phyloP scores from a whole-genome alignment of 257 asterid species.

The Prunella vulgaris region DNA sequence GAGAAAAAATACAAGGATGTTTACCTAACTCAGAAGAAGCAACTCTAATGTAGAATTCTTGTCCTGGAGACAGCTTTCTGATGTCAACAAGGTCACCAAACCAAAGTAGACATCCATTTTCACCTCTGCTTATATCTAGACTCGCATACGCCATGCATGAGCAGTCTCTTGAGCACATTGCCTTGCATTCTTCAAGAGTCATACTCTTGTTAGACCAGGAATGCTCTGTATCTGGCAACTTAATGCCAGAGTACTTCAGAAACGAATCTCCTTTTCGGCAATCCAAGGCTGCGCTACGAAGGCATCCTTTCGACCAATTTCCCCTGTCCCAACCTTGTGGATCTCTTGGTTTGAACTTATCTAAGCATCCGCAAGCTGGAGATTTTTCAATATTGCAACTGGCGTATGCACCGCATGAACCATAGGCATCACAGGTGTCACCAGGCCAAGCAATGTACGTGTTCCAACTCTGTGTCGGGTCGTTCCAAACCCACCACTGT shows the following conservation, averaged over 20 bases:
- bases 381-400: slow-evolving; percentile 1
- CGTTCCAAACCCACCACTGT: slow-evolving; percentile 30
- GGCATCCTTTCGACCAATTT: slow-evolving; percentile 10
- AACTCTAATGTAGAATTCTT: slow-evolving; percentile 11
- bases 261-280: slow-evolving; percentile 14
- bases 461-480: slow-evolving; percentile 23
- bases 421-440: slow-evolving; percentile 33
- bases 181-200: slow-evolving; percentile 16
- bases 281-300: not conserved
- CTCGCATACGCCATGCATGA: slow-evolving; percentile 31
- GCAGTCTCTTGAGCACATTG: slow-evolving; percentile 14
- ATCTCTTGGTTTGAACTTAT: slow-evolving; percentile 1
- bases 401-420: slow-evolving; percentile 26
- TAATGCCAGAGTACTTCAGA: slow-evolving; percentile 14
- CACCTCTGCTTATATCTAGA: slow-evolving; percentile 12
- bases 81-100: slow-evolving; percentile 36
- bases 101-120: slow-evolving; percentile 41
- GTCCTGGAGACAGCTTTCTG: slow-evolving; percentile 20
- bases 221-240: slow-evolving; percentile 24
- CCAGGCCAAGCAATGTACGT: slow-evolving; percentile 13
- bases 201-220: slow-evolving; percentile 21
- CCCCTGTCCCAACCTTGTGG: not conserved
- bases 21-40: slow-evolving; percentile 24
- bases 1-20: not conserved
- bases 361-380: slow-evolving; percentile 3